Evolutionary conservation across 2,329 filamentous ascomycete species (phyloP), one percentile per base, ranked within the genome.

Genomic region (Colletotrichum cuscutae): DNA sequence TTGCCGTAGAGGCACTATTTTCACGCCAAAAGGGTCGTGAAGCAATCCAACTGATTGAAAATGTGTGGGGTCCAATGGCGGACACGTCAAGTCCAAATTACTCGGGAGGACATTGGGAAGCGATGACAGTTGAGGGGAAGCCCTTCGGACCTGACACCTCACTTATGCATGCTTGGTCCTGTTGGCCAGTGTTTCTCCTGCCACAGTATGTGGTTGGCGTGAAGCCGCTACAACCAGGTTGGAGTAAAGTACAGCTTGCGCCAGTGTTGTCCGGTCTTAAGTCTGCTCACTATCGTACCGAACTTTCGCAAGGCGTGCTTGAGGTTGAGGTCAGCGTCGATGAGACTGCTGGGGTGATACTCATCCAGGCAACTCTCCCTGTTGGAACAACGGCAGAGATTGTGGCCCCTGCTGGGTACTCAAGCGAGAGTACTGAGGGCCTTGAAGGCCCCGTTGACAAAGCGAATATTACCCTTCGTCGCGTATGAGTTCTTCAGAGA

Each of bases 1-100:
- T 73, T 35, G 66, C 66, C n/a, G 62, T 30, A 19, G 71, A 73
- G 49, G 71, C 71, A 1, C 67, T 73, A 28, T 73, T 73, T 57
- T 26, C 26, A 6, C 49, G 42, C 1, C 12, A 58, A 3, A 37
- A 24, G 35, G 71, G 71, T 6, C 24, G 22, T 6, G 61, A 64
- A 6, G 71, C 71, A 12, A 32, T 70, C 15, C 30, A 62, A 12
- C 61, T 73, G 3, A 53, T 69, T 5, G 26, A 59, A 6, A 49
- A 15, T 8, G 61, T 73, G 6, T 70, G 71, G 71, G 66, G 56
- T 12, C 56, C 60, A 6, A 70, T 70, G 66, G 56, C 71, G 5
- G 66, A 70, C 46, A 9, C 22, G 1, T 61, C 60, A 1, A 60
- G 28, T 2, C 60, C 71, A 3, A 52, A 73, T 56, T 73, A 73